Base-by-base conservation (phyloP, 177 flowering plant species). In the Vitis hybrid region DNA sequence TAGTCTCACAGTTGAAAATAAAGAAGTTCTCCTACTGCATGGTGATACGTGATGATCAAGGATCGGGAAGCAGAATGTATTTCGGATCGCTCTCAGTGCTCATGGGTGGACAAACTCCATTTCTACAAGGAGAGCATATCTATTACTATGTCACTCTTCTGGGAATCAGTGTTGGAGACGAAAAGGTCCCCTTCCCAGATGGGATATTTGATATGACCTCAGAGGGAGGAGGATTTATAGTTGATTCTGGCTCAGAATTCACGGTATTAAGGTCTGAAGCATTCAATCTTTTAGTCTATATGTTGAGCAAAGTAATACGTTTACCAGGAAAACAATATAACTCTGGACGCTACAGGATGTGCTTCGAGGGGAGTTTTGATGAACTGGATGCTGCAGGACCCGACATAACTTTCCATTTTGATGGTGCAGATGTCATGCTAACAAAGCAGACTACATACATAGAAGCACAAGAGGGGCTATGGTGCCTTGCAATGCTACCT, bases 321-420 rank as follows among this genome's bases (percentile, higher is more conserved):
- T 18, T 63, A 45, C 54, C 10, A 10, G 30, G 19, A 63, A 8
- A 4, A 6, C 10, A 18, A 8, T 3, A 3, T 48, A 14, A 13
- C 10, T n/a, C 1, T 7, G 26, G 30, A 1, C 56, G 2, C 2
- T 49, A 18, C 15, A 10, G 12, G 10, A 7, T 64, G 8, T 49
- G 66, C 55, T 64, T 64, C 26, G 56, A 4, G 55, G 66, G 66
- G 30, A 64, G 66, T 14, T 64, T 50, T 14, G 40, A 64, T 4
- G 67, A 64, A 13, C 23, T 51, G 56, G 55, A 12, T 3, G 19
- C 8, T 40, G 45, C 45, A 18, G 34, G 3, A 12, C 56, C 67
- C 6, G 67, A 50, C 19, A 18, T 64, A 18, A 64, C 56, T 12
- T 50, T 64, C 13, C 56, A 64, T 8, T 50, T 64, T 8, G 2